phyloP scores from a whole-genome alignment of 306 rosid genomes.

The Vachellia collinsii region DNA sequence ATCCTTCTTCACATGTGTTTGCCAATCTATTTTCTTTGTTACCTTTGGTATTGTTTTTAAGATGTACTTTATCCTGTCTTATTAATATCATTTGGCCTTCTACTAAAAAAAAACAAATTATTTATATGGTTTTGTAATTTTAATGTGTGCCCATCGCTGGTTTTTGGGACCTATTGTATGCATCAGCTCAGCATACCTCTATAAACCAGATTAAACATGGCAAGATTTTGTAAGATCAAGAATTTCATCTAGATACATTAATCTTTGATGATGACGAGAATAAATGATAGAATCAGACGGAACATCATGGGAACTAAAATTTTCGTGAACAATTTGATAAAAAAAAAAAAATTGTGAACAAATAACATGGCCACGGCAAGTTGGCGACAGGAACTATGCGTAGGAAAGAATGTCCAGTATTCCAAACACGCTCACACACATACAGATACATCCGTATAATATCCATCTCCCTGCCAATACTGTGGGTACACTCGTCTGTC shows the following conservation, averaged over 20 bases:
- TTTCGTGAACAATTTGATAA: conserved; percentile 7
- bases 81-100: no score
- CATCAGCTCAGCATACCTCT: background rate
- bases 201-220: background rate
- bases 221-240: background rate
- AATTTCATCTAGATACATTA: background rate
- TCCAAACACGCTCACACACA: background rate
- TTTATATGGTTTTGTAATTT: background rate
- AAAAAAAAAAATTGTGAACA: no score
- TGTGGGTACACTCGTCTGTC: background rate
- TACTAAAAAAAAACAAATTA: no score
- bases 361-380: background rate
- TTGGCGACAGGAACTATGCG: background rate
- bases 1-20: no score
- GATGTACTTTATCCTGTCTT: no score
- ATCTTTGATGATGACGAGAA: background rate
- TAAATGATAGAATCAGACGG: background rate
- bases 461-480: background rate
- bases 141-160: background rate
- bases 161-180: background rate
- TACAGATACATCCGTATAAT: background rate
- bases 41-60: no score
- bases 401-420: background rate
- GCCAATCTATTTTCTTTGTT: no score
- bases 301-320: background rate